Evolutionary conservation across 352 stramenopile species (phyloP).

Genomic region (Globisporangium barbulae): DNA sequence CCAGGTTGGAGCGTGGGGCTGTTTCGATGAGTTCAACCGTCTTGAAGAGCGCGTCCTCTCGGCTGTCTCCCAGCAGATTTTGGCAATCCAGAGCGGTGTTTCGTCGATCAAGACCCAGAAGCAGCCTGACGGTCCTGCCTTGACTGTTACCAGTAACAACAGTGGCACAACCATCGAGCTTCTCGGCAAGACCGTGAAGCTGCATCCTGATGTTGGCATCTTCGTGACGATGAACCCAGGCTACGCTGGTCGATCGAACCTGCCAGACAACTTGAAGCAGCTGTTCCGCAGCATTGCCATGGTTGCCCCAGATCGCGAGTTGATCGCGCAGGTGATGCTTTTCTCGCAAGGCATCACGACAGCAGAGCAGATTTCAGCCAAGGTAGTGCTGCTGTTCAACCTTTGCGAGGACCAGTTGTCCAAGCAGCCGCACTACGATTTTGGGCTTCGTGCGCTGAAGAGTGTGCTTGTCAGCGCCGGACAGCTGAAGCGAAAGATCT

Average conservation of each 20-base stretch:
- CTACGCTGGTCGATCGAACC: constrained; percentile 97
- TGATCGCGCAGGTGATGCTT: constrained; percentile 99
- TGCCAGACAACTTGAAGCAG: constrained; percentile 98
- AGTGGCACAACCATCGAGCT: constrained; percentile 89
- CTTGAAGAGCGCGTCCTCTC: constrained; percentile 99
- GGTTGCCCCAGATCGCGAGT: constrained; percentile 97
- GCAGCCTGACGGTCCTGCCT: constrained; percentile 23
- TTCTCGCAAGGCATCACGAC: constrained; percentile 99
- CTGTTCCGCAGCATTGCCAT: constrained; percentile 99
- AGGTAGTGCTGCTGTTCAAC: constrained; percentile 98
- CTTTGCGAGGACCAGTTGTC: constrained; percentile 98
- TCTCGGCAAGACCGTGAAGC: constrained; percentile 91
- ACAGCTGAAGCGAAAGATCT: constrained; percentile 95
- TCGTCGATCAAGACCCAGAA: constrained; percentile 77
- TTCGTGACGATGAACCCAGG: constrained; percentile 99
- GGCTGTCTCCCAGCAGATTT: constrained; percentile 99
- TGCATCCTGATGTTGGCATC: constrained; percentile 98
- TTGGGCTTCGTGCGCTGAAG: constrained; percentile 99
- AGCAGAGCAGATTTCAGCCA: constrained; percentile 95
- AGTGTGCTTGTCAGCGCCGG: constrained; percentile 98
- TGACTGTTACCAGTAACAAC: constrained; percentile 15
- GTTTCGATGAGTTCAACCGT: constrained; percentile 99
- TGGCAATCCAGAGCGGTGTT: constrained; percentile 98
- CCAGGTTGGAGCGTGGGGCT: constrained; percentile 99
- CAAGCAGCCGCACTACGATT: constrained; percentile 99